phyloP scores from a whole-genome alignment of 495 filamentous ascomycete species.

The Neurospora discreta region DNA sequence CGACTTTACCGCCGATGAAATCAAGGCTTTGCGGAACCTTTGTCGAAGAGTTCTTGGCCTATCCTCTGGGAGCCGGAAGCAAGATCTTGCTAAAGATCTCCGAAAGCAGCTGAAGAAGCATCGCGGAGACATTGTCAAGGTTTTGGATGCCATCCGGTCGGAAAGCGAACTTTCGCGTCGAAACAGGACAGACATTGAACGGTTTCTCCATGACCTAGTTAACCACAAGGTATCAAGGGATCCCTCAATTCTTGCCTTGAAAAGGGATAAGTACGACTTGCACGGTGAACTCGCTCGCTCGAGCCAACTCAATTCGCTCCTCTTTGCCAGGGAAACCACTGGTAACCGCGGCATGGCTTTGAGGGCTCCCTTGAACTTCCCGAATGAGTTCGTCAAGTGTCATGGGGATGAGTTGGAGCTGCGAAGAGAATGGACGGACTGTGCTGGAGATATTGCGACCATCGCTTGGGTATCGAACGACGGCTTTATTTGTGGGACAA shows the following conservation, averaged over 20 bases:
- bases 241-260: constrained; percentile 15
- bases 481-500: constrained; percentile 52
- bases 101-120: constrained; percentile 5
- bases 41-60: background rate
- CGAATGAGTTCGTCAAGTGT: constrained; percentile 25
- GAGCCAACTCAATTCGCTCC: constrained; percentile 19
- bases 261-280: constrained; percentile 14
- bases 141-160: background rate
- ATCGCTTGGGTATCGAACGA: constrained; percentile 44
- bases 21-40: constrained; percentile 17
- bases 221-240: constrained; percentile 5
- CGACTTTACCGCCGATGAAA: constrained; percentile 42
- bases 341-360: constrained; percentile 21
- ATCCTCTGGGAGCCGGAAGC: background rate
- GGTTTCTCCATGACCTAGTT: constrained; percentile 24
- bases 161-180: constrained; percentile 2
- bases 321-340: constrained; percentile 29
- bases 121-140: background rate
- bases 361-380: constrained; percentile 25
- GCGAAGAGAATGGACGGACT: constrained; percentile 39
- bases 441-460: constrained; percentile 48
- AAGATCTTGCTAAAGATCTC: constrained; percentile 16
- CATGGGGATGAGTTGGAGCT: constrained; percentile 35
- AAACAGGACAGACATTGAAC: constrained; percentile 17
- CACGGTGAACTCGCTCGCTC: constrained; percentile 16